Conservation (phyloP, 1,284 basidiomycete species). For the Amylostereum areolatum region DNA sequence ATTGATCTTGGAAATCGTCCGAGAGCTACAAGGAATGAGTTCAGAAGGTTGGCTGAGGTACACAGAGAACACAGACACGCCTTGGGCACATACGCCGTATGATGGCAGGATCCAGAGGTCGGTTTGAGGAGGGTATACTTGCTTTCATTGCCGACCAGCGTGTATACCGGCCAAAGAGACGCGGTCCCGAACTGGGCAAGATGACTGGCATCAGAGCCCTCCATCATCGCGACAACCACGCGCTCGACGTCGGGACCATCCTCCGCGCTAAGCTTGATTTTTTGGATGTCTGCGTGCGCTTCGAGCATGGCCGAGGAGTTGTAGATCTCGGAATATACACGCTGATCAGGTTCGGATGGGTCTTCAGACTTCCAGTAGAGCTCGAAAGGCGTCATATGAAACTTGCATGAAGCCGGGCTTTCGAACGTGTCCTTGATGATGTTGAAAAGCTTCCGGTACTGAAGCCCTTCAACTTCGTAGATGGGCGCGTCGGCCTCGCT, state of each 20-base stretch:
- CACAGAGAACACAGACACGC: slow-evolving; percentile 10
- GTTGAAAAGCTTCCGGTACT: slow-evolving; percentile 11
- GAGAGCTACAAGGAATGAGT: neutral
- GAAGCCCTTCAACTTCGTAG: neutral
- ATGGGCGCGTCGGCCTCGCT: neutral
- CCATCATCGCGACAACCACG: slow-evolving; percentile 21
- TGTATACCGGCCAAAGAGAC: slow-evolving; percentile 27
- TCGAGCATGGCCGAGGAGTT: slow-evolving; percentile 1
- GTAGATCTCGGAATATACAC: slow-evolving; percentile 1
- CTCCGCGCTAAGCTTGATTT: too few species aligned
- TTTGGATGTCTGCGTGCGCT: too few species aligned
- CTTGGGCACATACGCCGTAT: slow-evolving; percentile 26
- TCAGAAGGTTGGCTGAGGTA: neutral
- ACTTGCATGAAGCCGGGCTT: slow-evolving; percentile 3
- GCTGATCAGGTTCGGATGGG: neutral
- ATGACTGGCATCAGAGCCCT: slow-evolving; percentile 28
- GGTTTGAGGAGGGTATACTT: slow-evolving; percentile 23
- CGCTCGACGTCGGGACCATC: slow-evolving; percentile 4
- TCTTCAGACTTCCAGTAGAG: neutral
- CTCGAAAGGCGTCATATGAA: slow-evolving; percentile 12
- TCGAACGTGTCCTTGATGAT: slow-evolving; percentile 11
- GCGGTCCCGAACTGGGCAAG: slow-evolving; percentile 26
- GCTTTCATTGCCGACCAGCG: slow-evolving; percentile 25
- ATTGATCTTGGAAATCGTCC: slow-evolving; percentile 11
- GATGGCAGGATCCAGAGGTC: slow-evolving; percentile 18